These are phyloP conservation scores for Daldinia sp. DNA, from an alignment of 2,329 filamentous ascomycete species.

Conservation along the genomic window DNA sequence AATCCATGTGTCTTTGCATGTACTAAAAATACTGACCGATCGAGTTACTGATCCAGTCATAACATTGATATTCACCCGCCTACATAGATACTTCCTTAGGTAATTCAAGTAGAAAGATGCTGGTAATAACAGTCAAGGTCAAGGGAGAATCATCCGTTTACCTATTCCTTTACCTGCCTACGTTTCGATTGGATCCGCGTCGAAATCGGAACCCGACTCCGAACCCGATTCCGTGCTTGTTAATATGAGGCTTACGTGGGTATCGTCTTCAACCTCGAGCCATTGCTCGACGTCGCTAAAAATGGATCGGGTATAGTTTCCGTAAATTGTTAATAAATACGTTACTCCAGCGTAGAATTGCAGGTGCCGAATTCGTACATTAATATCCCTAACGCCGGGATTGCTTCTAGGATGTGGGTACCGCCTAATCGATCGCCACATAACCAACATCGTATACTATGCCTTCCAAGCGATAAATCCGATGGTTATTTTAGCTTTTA, in stretches of 20 bases:
- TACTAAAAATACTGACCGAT: neutral
- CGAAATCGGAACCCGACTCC: constrained; percentile 8
- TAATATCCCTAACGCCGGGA: neutral
- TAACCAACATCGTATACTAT: neutral
- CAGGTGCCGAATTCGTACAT: neutral
- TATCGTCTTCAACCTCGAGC: neutral
- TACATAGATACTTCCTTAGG: too few relatives aligned
- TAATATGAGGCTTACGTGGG: neutral
- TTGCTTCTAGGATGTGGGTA: neutral
- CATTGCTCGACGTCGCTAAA: neutral
- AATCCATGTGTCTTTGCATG: neutral
- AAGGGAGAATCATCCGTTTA: neutral
- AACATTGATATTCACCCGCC: too few relatives aligned
- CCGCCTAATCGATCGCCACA: neutral
- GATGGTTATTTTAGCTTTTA: too few relatives aligned
- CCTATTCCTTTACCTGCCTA: neutral
- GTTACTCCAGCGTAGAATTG: neutral
- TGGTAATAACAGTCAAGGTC: too few relatives aligned
- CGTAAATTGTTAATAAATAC: neutral
- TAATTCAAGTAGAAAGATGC: too few relatives aligned
- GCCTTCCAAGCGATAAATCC: neutral
- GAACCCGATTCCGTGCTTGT: constrained; percentile 9
- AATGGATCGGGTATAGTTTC: neutral
- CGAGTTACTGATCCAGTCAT: too few relatives aligned
- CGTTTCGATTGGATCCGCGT: neutral